Conservation (phyloP, 345 rosid genomes). For the Salix koriyanagi region DNA sequence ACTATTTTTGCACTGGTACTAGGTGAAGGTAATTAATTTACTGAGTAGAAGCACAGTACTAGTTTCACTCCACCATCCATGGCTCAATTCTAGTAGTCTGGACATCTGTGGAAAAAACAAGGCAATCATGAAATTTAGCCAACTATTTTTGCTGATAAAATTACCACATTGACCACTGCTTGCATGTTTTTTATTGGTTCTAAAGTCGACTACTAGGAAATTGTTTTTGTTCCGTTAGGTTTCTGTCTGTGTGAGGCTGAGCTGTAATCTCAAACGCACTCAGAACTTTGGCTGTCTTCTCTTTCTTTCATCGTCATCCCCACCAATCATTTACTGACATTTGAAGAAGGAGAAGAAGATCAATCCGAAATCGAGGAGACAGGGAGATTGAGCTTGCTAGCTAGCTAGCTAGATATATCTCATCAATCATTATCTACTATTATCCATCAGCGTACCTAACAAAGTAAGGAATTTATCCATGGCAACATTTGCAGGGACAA, state of each 20-base stretch:
- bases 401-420: not conserved
- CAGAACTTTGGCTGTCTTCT: not conserved
- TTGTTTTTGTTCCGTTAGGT: not conserved
- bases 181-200: not conserved
- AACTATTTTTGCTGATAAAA: not conserved
- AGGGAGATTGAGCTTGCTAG: not conserved
- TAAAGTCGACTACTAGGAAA: not conserved
- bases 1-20: too few species aligned
- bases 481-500: conserved; percentile 48
- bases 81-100: not conserved
- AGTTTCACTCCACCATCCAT: not conserved
- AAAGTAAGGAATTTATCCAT: not conserved
- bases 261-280: not conserved
- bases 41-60: not conserved
- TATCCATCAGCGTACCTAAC: not conserved
- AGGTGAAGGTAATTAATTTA: too few species aligned
- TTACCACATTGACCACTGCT: conserved; percentile 12
- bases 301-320: not conserved
- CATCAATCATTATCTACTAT: not conserved
- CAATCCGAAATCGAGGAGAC: not conserved
- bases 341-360: not conserved
- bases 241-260: not conserved
- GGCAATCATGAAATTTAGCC: not conserved
- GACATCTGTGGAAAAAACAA: not conserved
- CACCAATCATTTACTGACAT: not conserved